Conservation (phyloP, 2,329 filamentous ascomycete species). For the Neocucurbitaria cava region DNA sequence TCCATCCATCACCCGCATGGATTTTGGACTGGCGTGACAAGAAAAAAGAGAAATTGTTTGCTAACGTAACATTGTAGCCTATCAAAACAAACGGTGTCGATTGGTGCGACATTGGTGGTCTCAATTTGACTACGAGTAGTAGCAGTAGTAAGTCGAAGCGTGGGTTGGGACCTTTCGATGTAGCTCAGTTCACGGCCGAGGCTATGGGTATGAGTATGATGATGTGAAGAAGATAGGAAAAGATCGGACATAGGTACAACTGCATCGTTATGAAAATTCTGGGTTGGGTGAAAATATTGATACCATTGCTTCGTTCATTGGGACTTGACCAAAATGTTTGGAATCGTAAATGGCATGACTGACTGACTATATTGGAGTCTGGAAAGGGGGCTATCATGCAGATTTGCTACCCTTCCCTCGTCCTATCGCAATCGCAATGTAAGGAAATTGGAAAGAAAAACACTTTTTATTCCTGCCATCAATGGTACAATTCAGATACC, state of each 20-base stretch:
- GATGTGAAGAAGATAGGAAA: conserved; percentile 1
- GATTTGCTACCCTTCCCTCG: background rate
- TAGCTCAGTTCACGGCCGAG: conserved; percentile 4
- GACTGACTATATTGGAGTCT: background rate
- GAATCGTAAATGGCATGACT: background rate
- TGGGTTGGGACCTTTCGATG: conserved; percentile 3
- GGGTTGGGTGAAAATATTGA: background rate
- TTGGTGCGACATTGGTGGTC: conserved; percentile 47
- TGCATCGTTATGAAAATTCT: background rate
- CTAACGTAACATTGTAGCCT: too few species aligned
- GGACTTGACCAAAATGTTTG: too few species aligned
- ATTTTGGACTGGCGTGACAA: too few species aligned
- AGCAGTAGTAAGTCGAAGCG: conserved; percentile 3
- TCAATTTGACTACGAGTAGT: conserved; percentile 29
- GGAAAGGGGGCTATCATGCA: background rate
- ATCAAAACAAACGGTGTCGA: conserved; percentile 34
- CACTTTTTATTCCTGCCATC: background rate
- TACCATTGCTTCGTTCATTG: background rate
- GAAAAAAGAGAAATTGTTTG: too few species aligned
- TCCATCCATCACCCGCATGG: too few species aligned
- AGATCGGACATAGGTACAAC: background rate
- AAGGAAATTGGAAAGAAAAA: background rate
- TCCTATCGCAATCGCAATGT: background rate
- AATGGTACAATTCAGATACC: background rate
- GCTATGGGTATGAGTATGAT: conserved; percentile 5